Conservation (phyloP, 768 basidiomycete genomes). For the Tricholoma bakamatsutake region DNA sequence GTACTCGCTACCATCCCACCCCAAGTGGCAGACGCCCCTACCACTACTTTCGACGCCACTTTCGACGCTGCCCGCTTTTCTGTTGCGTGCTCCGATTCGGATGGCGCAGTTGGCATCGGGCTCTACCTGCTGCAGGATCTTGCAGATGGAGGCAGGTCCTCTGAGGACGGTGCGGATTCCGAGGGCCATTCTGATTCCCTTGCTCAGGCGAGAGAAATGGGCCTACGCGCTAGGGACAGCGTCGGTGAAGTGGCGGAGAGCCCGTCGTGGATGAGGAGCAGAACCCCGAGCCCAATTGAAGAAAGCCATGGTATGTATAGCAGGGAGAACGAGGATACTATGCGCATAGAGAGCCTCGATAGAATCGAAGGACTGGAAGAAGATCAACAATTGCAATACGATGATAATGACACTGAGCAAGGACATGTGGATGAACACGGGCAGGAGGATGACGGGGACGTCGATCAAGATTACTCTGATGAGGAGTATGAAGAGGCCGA, state of each 20-base stretch:
- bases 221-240: constrained; percentile 5
- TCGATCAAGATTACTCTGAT: not conserved
- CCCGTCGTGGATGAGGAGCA: constrained; percentile 6
- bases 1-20: not conserved
- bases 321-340: constrained; percentile 17
- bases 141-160: constrained; percentile 25
- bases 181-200: not conserved
- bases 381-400: constrained; percentile 15
- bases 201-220: constrained; percentile 5
- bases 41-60: constrained; percentile 5
- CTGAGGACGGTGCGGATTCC: constrained; percentile 23
- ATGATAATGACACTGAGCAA: constrained; percentile 15
- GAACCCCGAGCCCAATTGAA: not conserved
- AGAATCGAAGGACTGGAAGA: constrained; percentile 6
- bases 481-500: constrained; percentile 8
- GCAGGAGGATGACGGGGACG: not conserved
- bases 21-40: not conserved
- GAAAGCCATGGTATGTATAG: not conserved
- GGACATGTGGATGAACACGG: not conserved
- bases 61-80: constrained; percentile 9
- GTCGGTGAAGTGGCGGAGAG: constrained; percentile 7
- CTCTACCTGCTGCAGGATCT: constrained; percentile 56
- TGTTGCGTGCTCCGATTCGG: constrained; percentile 31
- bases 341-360: constrained; percentile 19
- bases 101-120: constrained; percentile 65